phyloP scores from a whole-genome alignment of 2,329 filamentous ascomycete species.

The Verticillium albo-atrum region DNA sequence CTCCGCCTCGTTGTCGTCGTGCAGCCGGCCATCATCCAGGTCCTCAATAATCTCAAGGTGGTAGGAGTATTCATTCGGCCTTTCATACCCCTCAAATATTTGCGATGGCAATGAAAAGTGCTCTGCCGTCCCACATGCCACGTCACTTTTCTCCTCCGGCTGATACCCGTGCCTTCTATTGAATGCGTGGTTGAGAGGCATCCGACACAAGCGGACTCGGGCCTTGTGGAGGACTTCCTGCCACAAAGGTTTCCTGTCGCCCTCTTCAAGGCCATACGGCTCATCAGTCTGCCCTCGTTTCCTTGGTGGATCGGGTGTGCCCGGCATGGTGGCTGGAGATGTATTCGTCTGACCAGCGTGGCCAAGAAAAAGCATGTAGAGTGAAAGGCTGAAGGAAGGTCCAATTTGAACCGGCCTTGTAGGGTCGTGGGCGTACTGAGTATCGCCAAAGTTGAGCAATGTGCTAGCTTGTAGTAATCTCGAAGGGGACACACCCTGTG shows the following conservation, averaged over 20 bases:
- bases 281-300: not conserved
- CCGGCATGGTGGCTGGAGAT: constrained; percentile 15
- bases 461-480: constrained; percentile 89
- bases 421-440: constrained; percentile 67
- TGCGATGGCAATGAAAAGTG: not conserved
- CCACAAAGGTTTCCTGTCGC: constrained; percentile 70
- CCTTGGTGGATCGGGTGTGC: not conserved
- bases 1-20: constrained; percentile 33
- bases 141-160: constrained; percentile 4
- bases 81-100: not conserved
- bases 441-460: constrained; percentile 81
- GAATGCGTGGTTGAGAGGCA: constrained; percentile 49
- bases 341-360: constrained; percentile 45
- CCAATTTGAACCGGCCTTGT: constrained; percentile 73
- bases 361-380: constrained; percentile 93
- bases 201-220: constrained; percentile 71
- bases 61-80: constrained; percentile 57
- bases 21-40: constrained; percentile 54
- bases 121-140: not conserved
- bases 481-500: constrained; percentile 82
- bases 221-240: constrained; percentile 96
- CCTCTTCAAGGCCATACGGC: constrained; percentile 43
- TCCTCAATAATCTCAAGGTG: constrained; percentile 81
- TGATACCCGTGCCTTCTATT: constrained; percentile 27
- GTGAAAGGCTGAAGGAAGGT: constrained; percentile 76